Conservation (phyloP, 1,139 yeast genomes). For the Candida anutae region DNA sequence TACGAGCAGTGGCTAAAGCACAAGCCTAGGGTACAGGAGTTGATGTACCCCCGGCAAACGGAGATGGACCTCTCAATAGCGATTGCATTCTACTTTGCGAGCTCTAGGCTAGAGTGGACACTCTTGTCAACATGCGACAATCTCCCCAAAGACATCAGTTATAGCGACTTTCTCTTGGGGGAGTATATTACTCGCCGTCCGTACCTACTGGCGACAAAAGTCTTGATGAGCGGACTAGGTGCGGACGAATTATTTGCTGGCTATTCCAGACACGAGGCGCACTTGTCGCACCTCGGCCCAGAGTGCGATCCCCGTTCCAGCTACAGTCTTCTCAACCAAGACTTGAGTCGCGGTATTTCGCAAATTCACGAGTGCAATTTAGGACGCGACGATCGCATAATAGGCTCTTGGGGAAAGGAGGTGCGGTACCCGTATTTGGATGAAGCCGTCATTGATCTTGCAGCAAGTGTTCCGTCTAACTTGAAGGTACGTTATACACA, state of each 20-base stretch:
- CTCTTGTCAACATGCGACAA: neutral
- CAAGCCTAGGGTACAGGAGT: constrained; percentile 43
- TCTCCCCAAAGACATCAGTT: constrained; percentile 4
- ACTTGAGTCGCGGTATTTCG: constrained; percentile 60
- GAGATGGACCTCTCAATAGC: constrained; percentile 96
- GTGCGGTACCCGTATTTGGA: constrained; percentile 85
- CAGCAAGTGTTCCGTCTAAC: constrained; percentile 44
- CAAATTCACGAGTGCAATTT: constrained; percentile 73
- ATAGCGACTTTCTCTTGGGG: constrained; percentile 15
- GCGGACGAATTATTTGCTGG: constrained; percentile 97
- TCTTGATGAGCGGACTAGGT: constrained; percentile 87
- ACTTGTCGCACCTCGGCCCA: constrained; percentile 21
- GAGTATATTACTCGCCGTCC: constrained; percentile 6
- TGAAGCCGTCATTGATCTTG: constrained; percentile 47
- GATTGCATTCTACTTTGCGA: constrained; percentile 86
- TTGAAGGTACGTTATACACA: constrained; percentile 35
- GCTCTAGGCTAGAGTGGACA: constrained; percentile 3
- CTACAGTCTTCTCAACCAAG: constrained; percentile 27
- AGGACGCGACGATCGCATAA: constrained; percentile 87
- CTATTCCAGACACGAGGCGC: constrained; percentile 65
- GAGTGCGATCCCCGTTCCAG: constrained; percentile 10
- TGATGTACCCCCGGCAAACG: constrained; percentile 79
- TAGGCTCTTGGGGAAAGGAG: constrained; percentile 83
- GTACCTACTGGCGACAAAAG: constrained; percentile 52
- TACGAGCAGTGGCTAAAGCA: constrained; percentile 55